Conservation (phyloP, 352 stramenopile species). For the Vaucheria bursata region DNA sequence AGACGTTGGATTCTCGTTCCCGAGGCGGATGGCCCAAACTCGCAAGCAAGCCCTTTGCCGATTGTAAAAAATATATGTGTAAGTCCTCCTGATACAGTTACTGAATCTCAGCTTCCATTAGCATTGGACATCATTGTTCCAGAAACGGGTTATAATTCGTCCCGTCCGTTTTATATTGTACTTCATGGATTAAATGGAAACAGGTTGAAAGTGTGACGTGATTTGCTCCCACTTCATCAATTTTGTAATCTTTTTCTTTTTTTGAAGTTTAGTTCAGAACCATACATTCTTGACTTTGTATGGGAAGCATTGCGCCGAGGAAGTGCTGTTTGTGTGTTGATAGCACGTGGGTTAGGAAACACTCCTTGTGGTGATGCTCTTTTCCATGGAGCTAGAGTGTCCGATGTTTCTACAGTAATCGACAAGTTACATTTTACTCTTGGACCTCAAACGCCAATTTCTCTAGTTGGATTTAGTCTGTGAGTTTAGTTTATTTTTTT, state of each 20-base stretch:
- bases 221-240: background rate
- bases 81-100: background rate
- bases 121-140: slow-evolving; percentile 61
- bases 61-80: background rate
- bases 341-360: slow-evolving; percentile 59
- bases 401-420: slow-evolving; percentile 56
- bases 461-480: slow-evolving; percentile 47
- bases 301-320: slow-evolving; percentile 46
- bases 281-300: slow-evolving; percentile 62
- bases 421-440: slow-evolving; percentile 49
- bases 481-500: slow-evolving; percentile 37
- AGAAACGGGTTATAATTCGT: slow-evolving; percentile 21
- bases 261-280: slow-evolving; percentile 46
- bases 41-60: background rate
- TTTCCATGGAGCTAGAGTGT: slow-evolving; percentile 59
- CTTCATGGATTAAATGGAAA: slow-evolving; percentile 65
- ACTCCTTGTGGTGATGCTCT: slow-evolving; percentile 52
- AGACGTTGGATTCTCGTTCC: background rate
- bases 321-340: slow-evolving; percentile 55
- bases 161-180: slow-evolving; percentile 60
- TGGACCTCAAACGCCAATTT: slow-evolving; percentile 17
- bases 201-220: slow-evolving; percentile 29
- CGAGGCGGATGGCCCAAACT: background rate
- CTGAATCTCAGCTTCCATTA: slow-evolving; percentile 49
- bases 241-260: background rate